A percentile compares a stretch with the other conserved stretches of the same genome.
phyloP scores from a whole-genome alignment of 2,329 filamentous ascomycete genomes.

The Gaeumannomyces sp. region DNA sequence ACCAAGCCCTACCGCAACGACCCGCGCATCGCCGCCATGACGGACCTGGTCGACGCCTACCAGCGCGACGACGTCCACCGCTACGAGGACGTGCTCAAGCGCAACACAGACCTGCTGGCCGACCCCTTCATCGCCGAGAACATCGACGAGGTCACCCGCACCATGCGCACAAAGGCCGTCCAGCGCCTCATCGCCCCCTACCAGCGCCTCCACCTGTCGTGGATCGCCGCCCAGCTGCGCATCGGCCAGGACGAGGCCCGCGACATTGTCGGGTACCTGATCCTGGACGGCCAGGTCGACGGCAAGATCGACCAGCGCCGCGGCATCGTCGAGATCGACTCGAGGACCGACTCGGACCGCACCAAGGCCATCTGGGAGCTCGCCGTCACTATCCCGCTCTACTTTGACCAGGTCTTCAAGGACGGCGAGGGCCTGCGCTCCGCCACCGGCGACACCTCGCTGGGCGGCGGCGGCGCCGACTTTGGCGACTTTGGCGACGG shows the following conservation, averaged over 20 bases:
- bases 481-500: conserved; percentile 11
- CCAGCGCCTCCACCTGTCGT: conserved; percentile 79
- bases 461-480: conserved; percentile 1
- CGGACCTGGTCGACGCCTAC: conserved; percentile 91
- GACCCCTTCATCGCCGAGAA: conserved; percentile 98
- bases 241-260: conserved; percentile 83
- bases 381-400: conserved; percentile 58
- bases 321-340: conserved; percentile 76
- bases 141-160: conserved; percentile 96
- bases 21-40: conserved; percentile 93
- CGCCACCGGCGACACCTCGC: conserved; percentile 4
- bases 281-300: conserved; percentile 79
- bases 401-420: conserved; percentile 69
- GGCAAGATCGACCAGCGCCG: conserved; percentile 86
- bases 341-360: conserved; percentile 66
- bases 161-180: conserved; percentile 95
- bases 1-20: conserved; percentile 98
- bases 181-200: conserved; percentile 92
- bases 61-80: conserved; percentile 89
- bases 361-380: conserved; percentile 67
- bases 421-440: conserved; percentile 67
- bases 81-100: conserved; percentile 82
- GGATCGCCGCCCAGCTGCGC: conserved; percentile 82
- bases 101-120: conserved; percentile 80
- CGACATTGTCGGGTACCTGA: conserved; percentile 92